Percentiles rank a stretch among this genome's conserved stretches.
Evolutionary conservation across 371 early-diverging fungal genomes (phyloP).

Genomic region (Lichtheimia hyalospora): DNA sequence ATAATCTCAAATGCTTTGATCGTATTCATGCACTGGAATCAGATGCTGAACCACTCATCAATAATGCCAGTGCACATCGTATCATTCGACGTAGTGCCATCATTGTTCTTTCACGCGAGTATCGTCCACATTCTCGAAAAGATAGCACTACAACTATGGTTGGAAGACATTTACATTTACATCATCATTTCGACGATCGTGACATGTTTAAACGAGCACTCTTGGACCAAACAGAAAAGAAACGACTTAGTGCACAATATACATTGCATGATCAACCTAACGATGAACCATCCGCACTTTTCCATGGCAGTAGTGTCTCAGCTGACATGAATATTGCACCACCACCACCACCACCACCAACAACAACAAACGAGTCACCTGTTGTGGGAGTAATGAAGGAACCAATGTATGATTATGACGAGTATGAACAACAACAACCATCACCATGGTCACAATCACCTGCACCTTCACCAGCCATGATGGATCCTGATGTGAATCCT

Average conservation of each 20-base stretch:
- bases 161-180: constrained; percentile 15
- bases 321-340: neutral
- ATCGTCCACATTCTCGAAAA: constrained; percentile 32
- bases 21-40: constrained; percentile 56
- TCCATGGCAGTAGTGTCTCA: neutral
- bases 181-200: constrained; percentile 21
- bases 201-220: constrained; percentile 41
- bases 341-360: no score
- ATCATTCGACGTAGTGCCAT: constrained; percentile 51
- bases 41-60: constrained; percentile 54
- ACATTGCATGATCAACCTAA: constrained; percentile 30
- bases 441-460: constrained; percentile 70
- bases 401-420: constrained; percentile 32
- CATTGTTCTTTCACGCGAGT: constrained; percentile 59
- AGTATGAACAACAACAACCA: constrained; percentile 52
- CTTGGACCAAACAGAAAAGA: constrained; percentile 22
- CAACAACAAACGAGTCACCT: neutral
- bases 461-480: constrained; percentile 60
- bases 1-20: constrained; percentile 44
- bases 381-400: neutral
- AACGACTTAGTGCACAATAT: constrained; percentile 16
- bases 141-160: neutral
- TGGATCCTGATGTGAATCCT: constrained; percentile 62
- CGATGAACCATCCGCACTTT: neutral
- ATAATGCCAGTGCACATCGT: constrained; percentile 50